phyloP scores from a whole-genome alignment of 2,329 filamentous ascomycete genomes.

The Capronia americana region DNA sequence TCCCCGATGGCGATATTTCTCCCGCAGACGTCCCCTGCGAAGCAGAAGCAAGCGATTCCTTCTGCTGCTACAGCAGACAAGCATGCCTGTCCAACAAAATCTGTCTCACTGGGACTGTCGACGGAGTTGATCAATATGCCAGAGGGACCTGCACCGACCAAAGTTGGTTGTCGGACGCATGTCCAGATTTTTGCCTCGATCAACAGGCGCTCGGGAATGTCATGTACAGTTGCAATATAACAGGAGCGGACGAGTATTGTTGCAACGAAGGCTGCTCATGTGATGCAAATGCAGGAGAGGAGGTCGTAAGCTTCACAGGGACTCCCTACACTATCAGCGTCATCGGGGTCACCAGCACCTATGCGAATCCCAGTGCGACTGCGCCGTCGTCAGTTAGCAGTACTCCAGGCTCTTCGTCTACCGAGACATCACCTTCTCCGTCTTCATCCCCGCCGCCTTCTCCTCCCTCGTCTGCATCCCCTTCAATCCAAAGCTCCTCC shows the following conservation, averaged over 20 bases:
- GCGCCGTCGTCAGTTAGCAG: neutral
- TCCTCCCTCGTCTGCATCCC: neutral
- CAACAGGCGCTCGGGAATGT: conserved; percentile 32
- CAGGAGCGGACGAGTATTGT: conserved; percentile 38
- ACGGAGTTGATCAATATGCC: conserved; percentile 41
- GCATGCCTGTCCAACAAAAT: conserved; percentile 48
- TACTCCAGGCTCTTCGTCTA: neutral
- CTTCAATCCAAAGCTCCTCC: neutral
- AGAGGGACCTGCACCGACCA: conserved; percentile 48
- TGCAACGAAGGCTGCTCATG: conserved; percentile 39
- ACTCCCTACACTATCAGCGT: conserved; percentile 21
- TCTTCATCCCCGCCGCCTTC: neutral
- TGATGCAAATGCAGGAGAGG: neutral
- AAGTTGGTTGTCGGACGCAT: conserved; percentile 43
- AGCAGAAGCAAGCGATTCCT: conserved; percentile 40
- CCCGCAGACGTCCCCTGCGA: conserved; percentile 45
- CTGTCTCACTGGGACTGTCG: conserved; percentile 40
- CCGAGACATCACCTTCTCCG: no score
- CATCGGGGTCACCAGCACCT: conserved; percentile 16
- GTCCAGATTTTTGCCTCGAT: conserved; percentile 47
- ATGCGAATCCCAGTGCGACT: conserved; percentile 19
- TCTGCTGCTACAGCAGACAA: conserved; percentile 48
- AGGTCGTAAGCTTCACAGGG: conserved; percentile 23
- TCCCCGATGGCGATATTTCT: conserved; percentile 43
- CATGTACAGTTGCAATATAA: conserved; percentile 37